phyloP scores from a whole-genome alignment of 495 filamentous ascomycete genomes.

The Tetracladium setigerum region DNA sequence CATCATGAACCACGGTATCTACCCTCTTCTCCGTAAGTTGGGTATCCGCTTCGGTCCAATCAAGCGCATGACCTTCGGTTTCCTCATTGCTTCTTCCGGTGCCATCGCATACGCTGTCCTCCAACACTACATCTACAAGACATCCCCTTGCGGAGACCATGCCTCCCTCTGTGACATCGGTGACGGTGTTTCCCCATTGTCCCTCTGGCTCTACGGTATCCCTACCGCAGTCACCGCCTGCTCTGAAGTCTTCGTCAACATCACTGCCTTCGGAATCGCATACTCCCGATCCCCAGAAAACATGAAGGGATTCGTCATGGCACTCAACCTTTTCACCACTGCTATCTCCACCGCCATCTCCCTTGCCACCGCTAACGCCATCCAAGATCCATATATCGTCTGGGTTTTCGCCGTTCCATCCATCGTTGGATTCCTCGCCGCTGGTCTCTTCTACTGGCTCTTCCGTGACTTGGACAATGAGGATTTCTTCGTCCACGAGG shows the following conservation, averaged over 20 bases:
- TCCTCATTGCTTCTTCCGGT: constrained; percentile 55
- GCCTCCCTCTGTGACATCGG: constrained; percentile 31
- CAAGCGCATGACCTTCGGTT: constrained; percentile 67
- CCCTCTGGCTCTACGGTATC: constrained; percentile 32
- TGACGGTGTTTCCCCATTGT: constrained; percentile 35
- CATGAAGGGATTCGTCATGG: constrained; percentile 60
- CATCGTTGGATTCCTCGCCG: constrained; percentile 31
- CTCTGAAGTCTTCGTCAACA: constrained; percentile 59
- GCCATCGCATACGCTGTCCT: constrained; percentile 58
- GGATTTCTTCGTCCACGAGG: constrained; percentile 22
- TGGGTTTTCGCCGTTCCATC: constrained; percentile 44
- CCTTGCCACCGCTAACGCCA: constrained; percentile 46
- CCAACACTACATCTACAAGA: constrained; percentile 63
- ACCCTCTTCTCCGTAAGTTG: constrained; percentile 54
- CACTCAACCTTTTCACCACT: constrained; percentile 49
- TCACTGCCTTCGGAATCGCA: constrained; percentile 62
- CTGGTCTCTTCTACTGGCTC: constrained; percentile 37
- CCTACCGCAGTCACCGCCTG: constrained; percentile 43
- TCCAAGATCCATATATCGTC: constrained; percentile 50
- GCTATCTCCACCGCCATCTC: constrained; percentile 51
- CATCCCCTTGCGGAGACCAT: constrained; percentile 38
- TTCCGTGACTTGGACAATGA: constrained; percentile 35
- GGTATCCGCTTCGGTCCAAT: constrained; percentile 62
- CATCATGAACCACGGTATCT: constrained; percentile 58
- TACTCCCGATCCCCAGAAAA: constrained; percentile 59